Base-by-base conservation (phyloP, 2,329 filamentous ascomycete genomes). In the Pseudocercospora vitis region DNA sequence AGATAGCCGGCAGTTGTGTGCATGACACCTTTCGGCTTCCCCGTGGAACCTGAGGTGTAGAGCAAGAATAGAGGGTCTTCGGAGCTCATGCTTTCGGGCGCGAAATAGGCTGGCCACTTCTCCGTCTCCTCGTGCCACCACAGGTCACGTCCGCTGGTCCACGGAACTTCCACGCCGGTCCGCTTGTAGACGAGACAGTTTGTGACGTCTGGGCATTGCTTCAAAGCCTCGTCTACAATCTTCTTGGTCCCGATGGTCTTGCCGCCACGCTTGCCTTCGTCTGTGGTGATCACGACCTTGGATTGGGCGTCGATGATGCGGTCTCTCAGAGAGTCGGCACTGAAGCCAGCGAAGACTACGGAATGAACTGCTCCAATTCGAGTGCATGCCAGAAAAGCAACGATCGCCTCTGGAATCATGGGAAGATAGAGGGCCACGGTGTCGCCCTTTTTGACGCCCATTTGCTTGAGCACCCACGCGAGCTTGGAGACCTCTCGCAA, bases 41-140 rank as follows among this genome's bases (percentile, higher is more conserved):
- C 94, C 7, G 94, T 99, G 1, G 92, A 97, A 33, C 94, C 94
- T 29, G 92, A 97, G 1, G 94, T 99, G 78, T 99, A 99, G 52
- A 99, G 87, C 55, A 99, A 78, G 84, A 97, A 99, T 7, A 99
- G 83, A 53, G 94, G 94, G 69, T 99, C 94, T 74, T 99, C 94
- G 0, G 94, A 88, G 78, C 83, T 89, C 82, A 99, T 87, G 61
- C 84, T 75, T 79, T 95, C 91, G 8, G 92, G 91, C 24, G 92
- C 79, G 69, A 95, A 86, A 80, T 97, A 97, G 66, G 84, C 81
- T 60, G 94, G 94, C 83, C 90, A 97, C 79, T 96, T 97, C 72
- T 95, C 89, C 51, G 92, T 86, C 81, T 97, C 92, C 78, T 97
- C 94, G 74, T 97, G 91, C 94, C 94, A 99, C 94, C 94, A 99